Conservation (phyloP, 2,329 filamentous ascomycete species). For the Alternaria brassicicola region DNA sequence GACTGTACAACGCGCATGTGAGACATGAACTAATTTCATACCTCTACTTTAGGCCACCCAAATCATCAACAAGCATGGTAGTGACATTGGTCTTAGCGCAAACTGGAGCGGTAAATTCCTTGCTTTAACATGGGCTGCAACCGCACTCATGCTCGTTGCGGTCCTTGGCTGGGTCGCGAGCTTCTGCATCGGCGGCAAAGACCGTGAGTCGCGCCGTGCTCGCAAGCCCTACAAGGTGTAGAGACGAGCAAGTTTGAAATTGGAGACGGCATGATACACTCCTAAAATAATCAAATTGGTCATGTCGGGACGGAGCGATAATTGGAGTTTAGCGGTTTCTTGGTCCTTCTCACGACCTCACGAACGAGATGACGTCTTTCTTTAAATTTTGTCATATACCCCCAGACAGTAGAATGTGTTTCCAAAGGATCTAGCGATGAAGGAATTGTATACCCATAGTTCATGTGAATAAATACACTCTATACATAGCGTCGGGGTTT, state of each 20-base stretch:
- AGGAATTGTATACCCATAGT: background rate
- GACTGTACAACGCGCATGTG: background rate
- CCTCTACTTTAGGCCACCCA: slow-evolving; percentile 46
- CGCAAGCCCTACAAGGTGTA: slow-evolving; percentile 1
- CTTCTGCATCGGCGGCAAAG: slow-evolving; percentile 31
- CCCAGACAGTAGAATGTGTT: slow-evolving; percentile 1
- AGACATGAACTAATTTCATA: background rate
- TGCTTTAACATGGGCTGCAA: slow-evolving; percentile 65
- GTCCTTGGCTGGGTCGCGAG: slow-evolving; percentile 38
- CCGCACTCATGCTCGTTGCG: slow-evolving; percentile 52
- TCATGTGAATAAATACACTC: background rate
- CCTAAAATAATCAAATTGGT: background rate
- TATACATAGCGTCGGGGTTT: background rate
- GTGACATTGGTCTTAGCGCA: slow-evolving; percentile 57
- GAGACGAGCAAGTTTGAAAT: background rate
- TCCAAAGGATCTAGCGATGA: background rate
- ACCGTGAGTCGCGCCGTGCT: background rate
- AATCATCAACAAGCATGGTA: slow-evolving; percentile 61
- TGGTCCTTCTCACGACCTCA: background rate
- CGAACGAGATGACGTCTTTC: background rate
- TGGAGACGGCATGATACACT: background rate
- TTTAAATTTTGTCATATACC: slow-evolving; percentile 7
- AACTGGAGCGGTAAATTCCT: slow-evolving; percentile 62
- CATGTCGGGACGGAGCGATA: background rate
- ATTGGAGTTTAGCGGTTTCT: background rate